phyloP scores from a whole-genome alignment of 2,329 filamentous ascomycete species.

The Pseudonectria foliicola region DNA sequence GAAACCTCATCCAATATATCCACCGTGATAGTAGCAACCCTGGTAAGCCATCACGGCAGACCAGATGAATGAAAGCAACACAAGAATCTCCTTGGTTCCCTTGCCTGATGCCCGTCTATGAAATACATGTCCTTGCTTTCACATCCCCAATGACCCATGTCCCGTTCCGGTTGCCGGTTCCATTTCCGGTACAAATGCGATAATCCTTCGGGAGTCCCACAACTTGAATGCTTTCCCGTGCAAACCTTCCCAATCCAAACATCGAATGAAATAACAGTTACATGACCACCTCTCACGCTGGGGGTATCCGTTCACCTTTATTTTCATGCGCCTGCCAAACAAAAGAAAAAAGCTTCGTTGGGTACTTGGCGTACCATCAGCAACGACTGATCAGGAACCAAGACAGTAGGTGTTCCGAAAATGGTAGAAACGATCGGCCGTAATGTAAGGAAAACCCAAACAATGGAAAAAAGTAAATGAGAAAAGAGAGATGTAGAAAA shows the following conservation, averaged over 20 bases:
- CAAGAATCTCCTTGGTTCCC: conserved; percentile 17
- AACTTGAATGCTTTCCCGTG: conserved; percentile 22
- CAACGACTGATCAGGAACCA: conserved; percentile 13
- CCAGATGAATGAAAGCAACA: conserved; percentile 6
- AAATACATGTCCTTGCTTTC: conserved; percentile 7
- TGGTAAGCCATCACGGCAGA: too few relatives aligned
- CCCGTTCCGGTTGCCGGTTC: too few relatives aligned
- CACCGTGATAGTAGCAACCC: too few relatives aligned
- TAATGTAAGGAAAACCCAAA: conserved; percentile 14
- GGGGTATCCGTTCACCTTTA: conserved; percentile 27
- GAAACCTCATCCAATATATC: too few relatives aligned
- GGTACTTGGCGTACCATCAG: conserved; percentile 13
- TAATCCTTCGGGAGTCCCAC: conserved; percentile 14
- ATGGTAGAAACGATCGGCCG: conserved; percentile 10
- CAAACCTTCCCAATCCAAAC: conserved; percentile 11
- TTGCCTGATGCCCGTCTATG: conserved; percentile 23
- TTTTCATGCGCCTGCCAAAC: conserved; percentile 23
- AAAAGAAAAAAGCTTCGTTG: conserved; percentile 15
- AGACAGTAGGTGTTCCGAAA: conserved; percentile 6
- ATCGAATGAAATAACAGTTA: conserved; percentile 11
- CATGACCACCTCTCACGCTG: conserved; percentile 19
- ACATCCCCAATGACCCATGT: too few relatives aligned
- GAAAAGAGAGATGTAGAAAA: not conserved
- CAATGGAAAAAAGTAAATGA: conserved; percentile 5
- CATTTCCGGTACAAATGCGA: conserved; percentile 19